These are phyloP conservation scores for Alloteropsis semialata DNA, from an alignment of 176 grass and related monocot species.

Conservation along the genomic window DNA sequence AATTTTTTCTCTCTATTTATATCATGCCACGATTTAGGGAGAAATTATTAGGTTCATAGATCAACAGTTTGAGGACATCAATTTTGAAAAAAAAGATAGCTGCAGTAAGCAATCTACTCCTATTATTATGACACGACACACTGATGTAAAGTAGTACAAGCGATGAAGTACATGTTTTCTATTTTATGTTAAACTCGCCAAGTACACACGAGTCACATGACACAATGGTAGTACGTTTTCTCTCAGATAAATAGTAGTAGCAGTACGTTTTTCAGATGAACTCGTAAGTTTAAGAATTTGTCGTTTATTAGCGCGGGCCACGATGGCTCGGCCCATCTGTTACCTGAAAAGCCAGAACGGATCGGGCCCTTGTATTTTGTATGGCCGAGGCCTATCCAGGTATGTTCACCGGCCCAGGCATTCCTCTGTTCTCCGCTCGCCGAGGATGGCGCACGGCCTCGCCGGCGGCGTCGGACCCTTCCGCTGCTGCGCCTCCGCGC, in stretches of 20 bases:
- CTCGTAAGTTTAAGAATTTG: background rate
- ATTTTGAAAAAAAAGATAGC: no score
- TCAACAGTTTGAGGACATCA: no score
- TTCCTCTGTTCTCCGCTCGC: background rate
- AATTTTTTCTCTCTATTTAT: no score
- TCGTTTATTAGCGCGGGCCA: background rate
- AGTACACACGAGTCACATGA: background rate
- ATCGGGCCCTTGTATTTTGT: background rate
- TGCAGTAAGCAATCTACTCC: no score
- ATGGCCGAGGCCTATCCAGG: background rate
- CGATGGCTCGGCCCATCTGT: background rate
- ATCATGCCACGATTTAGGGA: no score
- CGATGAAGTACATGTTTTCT: background rate
- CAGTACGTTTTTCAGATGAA: background rate
- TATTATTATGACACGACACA: no score
- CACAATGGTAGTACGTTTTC: background rate
- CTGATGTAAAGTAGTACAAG: background rate
- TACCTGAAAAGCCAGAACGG: background rate
- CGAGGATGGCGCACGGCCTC: conserved; percentile 30
- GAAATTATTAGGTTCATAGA: no score
- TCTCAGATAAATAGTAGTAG: no score
- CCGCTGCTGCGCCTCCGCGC: background rate
- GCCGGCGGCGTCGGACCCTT: conserved; percentile 27
- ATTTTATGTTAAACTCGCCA: background rate
- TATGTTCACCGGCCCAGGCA: background rate